These are phyloP conservation scores for Amanita rimosa DNA, from an alignment of 768 basidiomycete genomes.

Conservation along the genomic window DNA sequence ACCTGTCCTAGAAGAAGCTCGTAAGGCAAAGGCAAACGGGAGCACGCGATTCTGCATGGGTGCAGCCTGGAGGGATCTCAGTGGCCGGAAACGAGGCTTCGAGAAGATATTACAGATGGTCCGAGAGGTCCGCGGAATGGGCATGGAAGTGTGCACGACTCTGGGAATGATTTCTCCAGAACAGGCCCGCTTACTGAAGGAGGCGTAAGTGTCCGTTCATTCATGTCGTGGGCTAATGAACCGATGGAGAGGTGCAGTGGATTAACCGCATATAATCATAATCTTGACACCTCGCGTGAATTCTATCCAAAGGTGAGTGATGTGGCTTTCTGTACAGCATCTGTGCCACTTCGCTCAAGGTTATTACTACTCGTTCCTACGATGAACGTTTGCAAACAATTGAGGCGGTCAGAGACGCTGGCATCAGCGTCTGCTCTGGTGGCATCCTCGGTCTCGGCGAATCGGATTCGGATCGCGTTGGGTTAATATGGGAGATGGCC, in stretches of 20 bases:
- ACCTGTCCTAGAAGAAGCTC: slow-evolving; percentile 86
- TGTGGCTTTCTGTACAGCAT: background rate
- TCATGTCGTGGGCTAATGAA: slow-evolving; percentile 5
- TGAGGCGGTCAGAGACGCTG: slow-evolving; percentile 82
- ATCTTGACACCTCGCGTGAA: slow-evolving; percentile 95
- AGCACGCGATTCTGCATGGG: slow-evolving; percentile 99
- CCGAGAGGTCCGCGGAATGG: slow-evolving; percentile 81
- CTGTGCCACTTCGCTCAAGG: slow-evolving; percentile 31
- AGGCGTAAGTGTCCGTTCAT: slow-evolving; percentile 51
- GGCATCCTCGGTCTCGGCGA: slow-evolving; percentile 95
- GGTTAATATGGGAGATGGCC: slow-evolving; percentile 88
- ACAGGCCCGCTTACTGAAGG: slow-evolving; percentile 84
- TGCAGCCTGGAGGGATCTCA: slow-evolving; percentile 93
- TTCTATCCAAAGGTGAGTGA: slow-evolving; percentile 76
- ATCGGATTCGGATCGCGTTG: slow-evolving; percentile 79
- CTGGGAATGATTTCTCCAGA: slow-evolving; percentile 94
- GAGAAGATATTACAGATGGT: slow-evolving; percentile 93
- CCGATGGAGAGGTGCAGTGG: slow-evolving; percentile 37
- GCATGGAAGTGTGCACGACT: slow-evolving; percentile 99
- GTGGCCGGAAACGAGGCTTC: slow-evolving; percentile 88
- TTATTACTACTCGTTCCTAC: slow-evolving; percentile 91
- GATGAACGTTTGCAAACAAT: slow-evolving; percentile 91
- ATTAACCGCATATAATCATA: slow-evolving; percentile 96
- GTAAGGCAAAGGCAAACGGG: slow-evolving; percentile 91
- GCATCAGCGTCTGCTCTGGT: slow-evolving; percentile 95